Base-by-base conservation (phyloP, 202 grass and related monocot species). In the Panicum hallii region DNA sequence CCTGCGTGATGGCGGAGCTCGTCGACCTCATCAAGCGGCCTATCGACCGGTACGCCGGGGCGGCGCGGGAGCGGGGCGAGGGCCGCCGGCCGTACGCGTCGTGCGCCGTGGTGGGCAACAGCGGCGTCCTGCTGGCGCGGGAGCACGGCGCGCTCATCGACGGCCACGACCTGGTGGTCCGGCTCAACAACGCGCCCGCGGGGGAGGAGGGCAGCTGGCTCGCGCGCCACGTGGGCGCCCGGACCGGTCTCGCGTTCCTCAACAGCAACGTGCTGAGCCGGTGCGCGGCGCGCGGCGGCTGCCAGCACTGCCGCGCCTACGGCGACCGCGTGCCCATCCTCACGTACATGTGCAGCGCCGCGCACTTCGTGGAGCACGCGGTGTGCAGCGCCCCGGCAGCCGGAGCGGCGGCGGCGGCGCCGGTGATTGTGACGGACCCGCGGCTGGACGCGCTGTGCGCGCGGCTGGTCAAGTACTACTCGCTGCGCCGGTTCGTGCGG, bases 31-130 rank as follows among this genome's bases (percentile, higher is more conserved):
- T 93, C 82, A 93, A 93, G 75, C 55, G 81, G 43, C 91, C 91
- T 63, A 90, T 93, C 57, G 88, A 93, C 75, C 56, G 46, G 54
- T n/a, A 80, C 67, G 3, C 7, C 23, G 43, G 70, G 5, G 23
- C 16, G 12, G 1, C 17, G 16, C 42, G 52, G 8, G 52, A 3
- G 23, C 5, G 15, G 8, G 14, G 0, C 69, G 50, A 7, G 36
- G 36, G 6, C 9, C 19, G 22, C 16, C 50, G 23, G 45, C 80
- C 41, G 80, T 86, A 92, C 90, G 67, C 65, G 62, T 88, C 88
- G 53, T 96, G 94, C 87, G 90, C 92, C 32, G 93, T 96, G 42
- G 93, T 96, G 14, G 91, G 89, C 0, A 93, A 96, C 85, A 93
- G 91, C 79, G 93, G 91, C 26, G 70, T 96, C 69, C 90, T 96